Evolutionary conservation across 2,329 filamentous ascomycete species (phyloP), one percentile per base, ranked within the genome.

Genomic region (Metarhizium rileyi): DNA sequence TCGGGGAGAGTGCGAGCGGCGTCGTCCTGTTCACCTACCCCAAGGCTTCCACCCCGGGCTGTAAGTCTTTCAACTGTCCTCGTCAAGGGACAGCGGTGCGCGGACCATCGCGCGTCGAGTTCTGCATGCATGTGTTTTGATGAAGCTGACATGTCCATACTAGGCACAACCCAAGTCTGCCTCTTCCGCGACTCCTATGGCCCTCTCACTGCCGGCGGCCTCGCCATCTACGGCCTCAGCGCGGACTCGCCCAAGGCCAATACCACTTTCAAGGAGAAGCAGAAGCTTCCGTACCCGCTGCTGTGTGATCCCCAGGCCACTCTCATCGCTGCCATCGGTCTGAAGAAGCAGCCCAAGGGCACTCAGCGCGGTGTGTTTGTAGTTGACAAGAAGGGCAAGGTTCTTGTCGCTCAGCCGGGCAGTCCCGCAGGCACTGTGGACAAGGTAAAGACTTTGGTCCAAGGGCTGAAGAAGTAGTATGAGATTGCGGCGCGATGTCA

Each of bases 11-110:
- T 77, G 83, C 87, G 70, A 76, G 79, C 33, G 93, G 91, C 25
- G 86, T 97, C 41, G 88, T 95, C 30, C 72, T 97, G 27, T 96
- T 98, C 68, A 96, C 90, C 28, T 97, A 97, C 64, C 93, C 93
- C 52, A 94, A 87, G 71, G 93, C 93, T 12, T 93, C 86, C 26
- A 98, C 93, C 22, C 88, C 89, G 35, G 91, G 91, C 55, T 97
- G 91, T 95, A 81, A 80, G 88, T 65, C 43, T 27, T 22, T 16
- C 12, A 9, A 18, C 18, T 16, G 4, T 22, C 9, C 3, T 45
- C 27, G 16, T 33, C 30, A 14, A 10, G 10, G 1, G 4, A 14
- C 30, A n/a, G n/a, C 30, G 30, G 5, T 16, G 30, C 30, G 30
- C 30, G 12, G 16, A 14, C 30, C 30, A 12, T 14, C 30, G 30